Conservation (phyloP, 106 monocot genomes). For the Amphibolis antarctica region DNA sequence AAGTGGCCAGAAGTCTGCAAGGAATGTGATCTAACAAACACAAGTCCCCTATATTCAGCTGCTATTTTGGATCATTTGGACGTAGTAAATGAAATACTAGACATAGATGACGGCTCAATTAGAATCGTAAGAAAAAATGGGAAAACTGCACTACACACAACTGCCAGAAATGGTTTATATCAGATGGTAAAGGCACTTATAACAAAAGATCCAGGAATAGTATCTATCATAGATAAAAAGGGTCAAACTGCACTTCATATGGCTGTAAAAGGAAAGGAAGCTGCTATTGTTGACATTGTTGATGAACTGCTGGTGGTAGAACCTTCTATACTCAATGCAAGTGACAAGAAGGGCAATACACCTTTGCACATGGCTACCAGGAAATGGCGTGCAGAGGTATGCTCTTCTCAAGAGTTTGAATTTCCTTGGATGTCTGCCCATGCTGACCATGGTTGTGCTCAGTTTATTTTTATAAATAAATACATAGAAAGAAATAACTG, state of each 20-base stretch:
- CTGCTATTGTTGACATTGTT: conserved; percentile 30
- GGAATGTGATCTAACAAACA: conserved; percentile 71
- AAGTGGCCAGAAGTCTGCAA: conserved; percentile 67
- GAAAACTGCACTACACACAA: conserved; percentile 75
- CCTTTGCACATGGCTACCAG: conserved; percentile 91
- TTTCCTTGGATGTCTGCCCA: no score
- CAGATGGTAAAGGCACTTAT: conserved; percentile 62
- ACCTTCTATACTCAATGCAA: conserved; percentile 62
- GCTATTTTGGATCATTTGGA: conserved; percentile 72
- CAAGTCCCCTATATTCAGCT: conserved; percentile 80
- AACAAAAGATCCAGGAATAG: conserved; percentile 58
- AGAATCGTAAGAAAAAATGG: conserved; percentile 86
- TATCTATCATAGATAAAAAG: conserved; percentile 73
- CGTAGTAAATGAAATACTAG: conserved; percentile 79
- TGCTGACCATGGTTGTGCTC: no score
- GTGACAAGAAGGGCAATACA: conserved; percentile 96
- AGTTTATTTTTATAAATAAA: no score
- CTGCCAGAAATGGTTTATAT: conserved; percentile 57
- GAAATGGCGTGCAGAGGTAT: conserved; percentile 88
- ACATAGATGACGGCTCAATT: conserved; percentile 44
- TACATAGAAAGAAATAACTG: no score
- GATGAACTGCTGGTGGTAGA: conserved; percentile 59
- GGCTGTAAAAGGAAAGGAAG: conserved; percentile 82
- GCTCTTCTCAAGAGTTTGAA: not conserved
- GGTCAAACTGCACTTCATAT: conserved; percentile 98